Conservation (phyloP, 2,329 filamentous ascomycete genomes). For the Exophiala spinifera region DNA sequence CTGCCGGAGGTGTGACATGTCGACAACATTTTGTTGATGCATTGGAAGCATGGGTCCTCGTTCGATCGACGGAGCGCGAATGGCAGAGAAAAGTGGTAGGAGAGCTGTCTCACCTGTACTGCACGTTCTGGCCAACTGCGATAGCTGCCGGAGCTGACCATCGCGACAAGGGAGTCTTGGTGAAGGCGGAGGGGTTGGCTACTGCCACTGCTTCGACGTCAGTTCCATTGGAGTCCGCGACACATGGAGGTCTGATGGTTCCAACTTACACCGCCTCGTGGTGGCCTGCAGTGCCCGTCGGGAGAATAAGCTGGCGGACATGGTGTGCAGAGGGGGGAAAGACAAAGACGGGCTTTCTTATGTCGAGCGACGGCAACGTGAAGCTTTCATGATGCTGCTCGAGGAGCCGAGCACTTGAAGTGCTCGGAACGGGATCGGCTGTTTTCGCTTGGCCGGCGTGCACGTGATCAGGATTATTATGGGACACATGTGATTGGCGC, state of each 20-base stretch:
- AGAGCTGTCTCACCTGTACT: conserved; percentile 41
- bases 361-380: conserved; percentile 1
- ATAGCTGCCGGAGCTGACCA: conserved; percentile 44
- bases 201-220: conserved; percentile 39
- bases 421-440: conserved; percentile 10
- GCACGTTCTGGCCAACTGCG: conserved; percentile 42
- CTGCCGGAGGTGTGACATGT: too few relatives aligned
- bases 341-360: neutral
- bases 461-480: conserved; percentile 14
- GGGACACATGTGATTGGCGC: neutral
- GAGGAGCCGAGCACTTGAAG: neutral
- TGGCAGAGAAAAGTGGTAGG: neutral
- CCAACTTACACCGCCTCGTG: conserved; percentile 47
- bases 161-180: conserved; percentile 39
- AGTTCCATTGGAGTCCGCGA: conserved; percentile 3
- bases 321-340: conserved; percentile 7
- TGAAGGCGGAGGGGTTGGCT: conserved; percentile 44
- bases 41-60: too few relatives aligned
- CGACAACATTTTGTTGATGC: too few relatives aligned
- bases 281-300: conserved; percentile 49
- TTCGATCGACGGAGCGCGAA: too few relatives aligned
- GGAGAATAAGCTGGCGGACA: conserved; percentile 42
- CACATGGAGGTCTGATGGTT: neutral
- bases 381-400: conserved; percentile 9
- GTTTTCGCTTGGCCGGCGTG: conserved; percentile 9